Base-by-base conservation (phyloP, 805 yeast genomes). In the Spathaspora hagerdaliae region DNA sequence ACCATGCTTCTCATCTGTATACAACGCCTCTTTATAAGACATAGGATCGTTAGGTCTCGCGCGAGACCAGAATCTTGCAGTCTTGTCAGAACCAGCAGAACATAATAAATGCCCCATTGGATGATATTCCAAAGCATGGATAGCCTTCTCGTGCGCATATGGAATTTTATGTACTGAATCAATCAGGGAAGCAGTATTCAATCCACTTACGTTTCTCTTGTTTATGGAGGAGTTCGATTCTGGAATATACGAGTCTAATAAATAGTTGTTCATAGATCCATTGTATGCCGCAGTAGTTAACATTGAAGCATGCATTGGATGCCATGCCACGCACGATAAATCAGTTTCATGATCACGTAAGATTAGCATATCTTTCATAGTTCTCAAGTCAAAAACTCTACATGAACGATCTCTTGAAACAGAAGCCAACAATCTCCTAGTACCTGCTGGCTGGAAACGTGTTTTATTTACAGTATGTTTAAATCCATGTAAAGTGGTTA, bases 61-160 rank as follows among this genome's bases (percentile, higher is more conserved):
- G 42, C 99, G 74, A 29, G 91, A 82, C 99, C 99, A 94, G 65
- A 95, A 87, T 45, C 97, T 69, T 24, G 96, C 87, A 5, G 95
- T 82, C 59, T 94, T 80, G 64, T 94, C 99, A 46, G 94, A 89
- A 14, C 97, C 92, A 0, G 97, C 98, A 7, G 97, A 82, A 45
- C 95, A 83, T 32, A 94, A 69, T 42, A 92, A 70, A 65, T 94
- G 97, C 3, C 99, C 99, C 55, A 87, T 71, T 2, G 98, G 98
- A 64, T 91, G 97, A 60, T 90, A 94, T 49, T 91, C 92, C 45
- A 94, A 64, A 3, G 96, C 81, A 64, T 92, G 90, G 43, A 94
- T 81, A 3, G 96, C 95, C 68, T 87, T 87, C 57, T 90, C 97
- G 63, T 94, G 99, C 0, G 98, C 99, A 64, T 79, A 83, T 2